Base-by-base conservation (phyloP, 306 rosid genomes). In the Crotalaria pallida region DNA sequence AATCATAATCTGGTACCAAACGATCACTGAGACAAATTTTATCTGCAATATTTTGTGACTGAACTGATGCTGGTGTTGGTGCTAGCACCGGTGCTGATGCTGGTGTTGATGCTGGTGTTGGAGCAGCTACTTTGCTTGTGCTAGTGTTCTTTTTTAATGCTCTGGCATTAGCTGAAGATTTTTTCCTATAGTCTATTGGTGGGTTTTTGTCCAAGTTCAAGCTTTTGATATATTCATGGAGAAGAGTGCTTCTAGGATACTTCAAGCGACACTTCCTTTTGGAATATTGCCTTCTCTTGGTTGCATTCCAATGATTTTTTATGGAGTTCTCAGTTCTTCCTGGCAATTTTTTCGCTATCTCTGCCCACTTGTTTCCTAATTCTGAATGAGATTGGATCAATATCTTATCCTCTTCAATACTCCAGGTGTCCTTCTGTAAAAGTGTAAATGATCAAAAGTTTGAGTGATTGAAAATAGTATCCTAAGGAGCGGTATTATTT, bases 311-410 rank as follows among this genome's bases (percentile, higher is more conserved):
- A 10, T 94, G 98, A 82, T 94, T 94, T 27, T 94, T 94, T 0
- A 94, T 94, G 23, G 98, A 90, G 71, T 94, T 94, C 15, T 94
- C 98, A 4, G 98, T 90, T 85, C 98, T 90, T 56, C 96, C 98
- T 0, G 92, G 89, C 47, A 94, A 51, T 60, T 80, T 87, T 77
- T 88, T 94, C 0, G 98, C 97, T 38, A 94, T 94, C 77, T 94
- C 98, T 23, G 97, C 95, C 98, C 98, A 94, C 73, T 94, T 94
- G 29, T 94, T 94, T 61, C 98, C 98, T 45, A 90, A 77, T 76
- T 84, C 89, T 69, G 44, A 36, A 77, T 94, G 98, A 7, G 94
- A 80, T 77, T 84, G 55, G 9, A 94, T 90, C 45, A 94, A 71
- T 23, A 84, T 78, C 62, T 74, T 85, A 52, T 94, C 97, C 71